These are phyloP conservation scores for Madurella fahalii DNA, from an alignment of 2,329 filamentous ascomycete genomes.

Conservation along the genomic window DNA sequence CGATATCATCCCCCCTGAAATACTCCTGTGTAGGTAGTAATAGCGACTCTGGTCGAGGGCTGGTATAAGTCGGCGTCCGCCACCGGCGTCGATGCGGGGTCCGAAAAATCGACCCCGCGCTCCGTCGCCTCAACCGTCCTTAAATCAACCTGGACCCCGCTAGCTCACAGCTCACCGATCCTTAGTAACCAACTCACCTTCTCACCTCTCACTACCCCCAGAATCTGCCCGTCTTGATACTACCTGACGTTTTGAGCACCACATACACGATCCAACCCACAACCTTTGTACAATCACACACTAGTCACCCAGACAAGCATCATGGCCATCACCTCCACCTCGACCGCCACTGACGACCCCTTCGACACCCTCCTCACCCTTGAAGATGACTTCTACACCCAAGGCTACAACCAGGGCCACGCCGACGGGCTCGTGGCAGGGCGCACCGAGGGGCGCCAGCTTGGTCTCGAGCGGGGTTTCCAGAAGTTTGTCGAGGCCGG, in stretches of 20 bases:
- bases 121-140: not conserved
- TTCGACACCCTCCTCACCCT: constrained; percentile 57
- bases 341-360: constrained; percentile 36
- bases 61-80: not conserved
- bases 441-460: constrained; percentile 79
- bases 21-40: too few species aligned
- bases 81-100: constrained; percentile 12
- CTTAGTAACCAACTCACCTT: not conserved
- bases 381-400: constrained; percentile 69
- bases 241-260: not conserved
- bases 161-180: constrained; percentile 1
- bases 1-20: too few species aligned
- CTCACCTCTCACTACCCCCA: not conserved
- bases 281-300: too few species aligned
- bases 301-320: not conserved
- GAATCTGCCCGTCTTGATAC: not conserved
- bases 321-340: constrained; percentile 21
- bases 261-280: not conserved
- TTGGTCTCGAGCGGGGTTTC: constrained; percentile 89
- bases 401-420: constrained; percentile 73
- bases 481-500: constrained; percentile 86
- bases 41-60: too few species aligned
- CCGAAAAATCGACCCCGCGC: constrained; percentile 15
- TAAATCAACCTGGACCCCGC: constrained; percentile 3
- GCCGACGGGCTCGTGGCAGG: constrained; percentile 74